Evolutionary conservation across 2,329 filamentous ascomycete species (phyloP).

Genomic region (Penicillium crustosum): DNA sequence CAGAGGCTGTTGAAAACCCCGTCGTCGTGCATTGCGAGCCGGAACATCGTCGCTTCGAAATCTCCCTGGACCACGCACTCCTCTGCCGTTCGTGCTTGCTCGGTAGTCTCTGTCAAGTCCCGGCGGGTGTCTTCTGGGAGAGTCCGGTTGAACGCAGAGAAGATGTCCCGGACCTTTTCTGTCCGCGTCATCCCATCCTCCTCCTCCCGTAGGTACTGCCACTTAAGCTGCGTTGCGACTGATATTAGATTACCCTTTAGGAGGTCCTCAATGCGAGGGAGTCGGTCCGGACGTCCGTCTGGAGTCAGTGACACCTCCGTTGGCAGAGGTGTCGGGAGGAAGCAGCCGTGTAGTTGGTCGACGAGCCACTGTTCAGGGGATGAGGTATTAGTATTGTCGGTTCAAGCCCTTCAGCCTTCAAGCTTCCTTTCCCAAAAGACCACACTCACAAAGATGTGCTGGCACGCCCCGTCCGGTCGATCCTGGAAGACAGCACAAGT

Average conservation of each 20-base stretch:
- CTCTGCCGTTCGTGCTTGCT: conserved; percentile 36
- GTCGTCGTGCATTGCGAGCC: conserved; percentile 47
- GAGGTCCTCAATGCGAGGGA: conserved; percentile 34
- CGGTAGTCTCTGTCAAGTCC: conserved; percentile 40
- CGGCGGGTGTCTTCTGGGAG: conserved; percentile 45
- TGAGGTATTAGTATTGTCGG: conserved; percentile 8
- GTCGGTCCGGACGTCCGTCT: conserved; percentile 33
- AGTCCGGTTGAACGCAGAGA: conserved; percentile 45
- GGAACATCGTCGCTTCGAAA: conserved; percentile 47
- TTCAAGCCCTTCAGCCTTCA: neutral
- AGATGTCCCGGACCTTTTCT: conserved; percentile 45
- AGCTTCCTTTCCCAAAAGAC: neutral
- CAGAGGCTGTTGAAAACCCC: conserved; percentile 44
- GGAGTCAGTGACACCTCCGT: conserved; percentile 32
- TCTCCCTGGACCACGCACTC: conserved; percentile 48
- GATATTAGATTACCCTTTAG: conserved; percentile 34
- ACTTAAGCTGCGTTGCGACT: conserved; percentile 35
- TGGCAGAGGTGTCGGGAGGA: conserved; percentile 30
- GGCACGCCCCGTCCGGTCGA: conserved; percentile 36
- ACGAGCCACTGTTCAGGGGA: conserved; percentile 39
- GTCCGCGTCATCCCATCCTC: conserved; percentile 37
- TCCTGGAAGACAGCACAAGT: conserved; percentile 38
- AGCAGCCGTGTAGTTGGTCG: conserved; percentile 41
- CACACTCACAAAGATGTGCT: conserved; percentile 44
- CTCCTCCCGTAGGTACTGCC: conserved; percentile 35